These are phyloP conservation scores for Aspergillus transmontanensis DNA, from an alignment of 2,329 filamentous ascomycete genomes.

Conservation along the genomic window DNA sequence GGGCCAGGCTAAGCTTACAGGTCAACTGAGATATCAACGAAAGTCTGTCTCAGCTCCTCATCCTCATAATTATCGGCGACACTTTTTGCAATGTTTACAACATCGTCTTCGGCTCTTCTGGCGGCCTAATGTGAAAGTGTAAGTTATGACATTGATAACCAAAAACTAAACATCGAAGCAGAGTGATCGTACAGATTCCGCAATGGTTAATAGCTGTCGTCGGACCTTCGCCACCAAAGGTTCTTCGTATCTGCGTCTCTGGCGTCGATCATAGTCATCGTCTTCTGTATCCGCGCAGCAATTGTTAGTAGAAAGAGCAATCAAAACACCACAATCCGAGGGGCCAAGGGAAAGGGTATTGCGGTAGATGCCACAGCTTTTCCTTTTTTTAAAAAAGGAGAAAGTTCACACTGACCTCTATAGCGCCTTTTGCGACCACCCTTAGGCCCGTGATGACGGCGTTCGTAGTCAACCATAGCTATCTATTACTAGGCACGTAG, in stretches of 20 bases:
- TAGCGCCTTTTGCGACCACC: conserved; percentile 71
- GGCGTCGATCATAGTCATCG: conserved; percentile 73
- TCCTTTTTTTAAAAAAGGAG: too few relatives aligned
- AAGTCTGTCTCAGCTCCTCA: conserved; percentile 71
- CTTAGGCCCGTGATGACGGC: conserved; percentile 57
- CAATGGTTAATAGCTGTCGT: conserved; percentile 76
- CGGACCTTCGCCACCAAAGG: conserved; percentile 72
- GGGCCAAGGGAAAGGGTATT: neutral
- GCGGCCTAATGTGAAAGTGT: conserved; percentile 53
- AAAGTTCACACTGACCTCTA: conserved; percentile 62
- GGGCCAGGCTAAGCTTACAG: conserved; percentile 53
- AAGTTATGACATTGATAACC: conserved; percentile 6
- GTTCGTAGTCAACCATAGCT: conserved; percentile 57
- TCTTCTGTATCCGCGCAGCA: conserved; percentile 58
- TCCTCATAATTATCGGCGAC: conserved; percentile 86
- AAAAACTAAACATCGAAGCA: conserved; percentile 3
- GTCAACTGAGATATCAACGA: conserved; percentile 73
- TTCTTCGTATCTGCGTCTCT: conserved; percentile 73
- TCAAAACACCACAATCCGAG: neutral
- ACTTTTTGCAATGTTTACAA: conserved; percentile 71
- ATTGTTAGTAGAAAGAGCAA: conserved; percentile 6
- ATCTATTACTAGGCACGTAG: neutral
- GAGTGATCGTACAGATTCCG: conserved; percentile 63
- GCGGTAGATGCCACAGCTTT: neutral
- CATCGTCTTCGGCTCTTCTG: conserved; percentile 77